phyloP scores from a whole-genome alignment of 768 basidiomycete genomes.

The Tricholoma flavovirens region DNA sequence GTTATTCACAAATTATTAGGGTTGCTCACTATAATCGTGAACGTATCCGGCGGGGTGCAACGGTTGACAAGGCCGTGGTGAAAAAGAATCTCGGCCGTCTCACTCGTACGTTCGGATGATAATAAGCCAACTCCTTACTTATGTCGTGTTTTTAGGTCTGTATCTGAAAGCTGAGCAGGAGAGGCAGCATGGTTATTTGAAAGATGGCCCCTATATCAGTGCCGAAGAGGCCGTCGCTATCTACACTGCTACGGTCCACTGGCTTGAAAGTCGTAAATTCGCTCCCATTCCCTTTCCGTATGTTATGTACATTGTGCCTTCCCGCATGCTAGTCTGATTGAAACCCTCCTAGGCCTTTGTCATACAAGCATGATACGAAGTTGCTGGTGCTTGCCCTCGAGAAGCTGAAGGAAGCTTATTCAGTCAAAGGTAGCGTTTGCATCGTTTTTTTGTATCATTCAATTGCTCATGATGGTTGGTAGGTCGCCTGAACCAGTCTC shows the following conservation, averaged over 20 bases:
- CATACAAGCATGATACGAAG: constrained; percentile 99
- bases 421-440: constrained; percentile 65
- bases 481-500: constrained; percentile 90
- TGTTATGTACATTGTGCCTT: constrained; percentile 19
- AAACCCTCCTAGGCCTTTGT: constrained; percentile 59
- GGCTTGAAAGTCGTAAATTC: constrained; percentile 97
- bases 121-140: not conserved
- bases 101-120: constrained; percentile 55
- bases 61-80: constrained; percentile 96
- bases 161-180: constrained; percentile 99
- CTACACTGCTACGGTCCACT: constrained; percentile 97
- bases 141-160: constrained; percentile 43
- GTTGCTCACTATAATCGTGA: constrained; percentile 98
- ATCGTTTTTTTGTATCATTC: not conserved
- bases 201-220: constrained; percentile 98
- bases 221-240: constrained; percentile 99
- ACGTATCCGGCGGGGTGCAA: constrained; percentile 94
- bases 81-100: constrained; percentile 99
- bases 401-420: constrained; percentile 98
- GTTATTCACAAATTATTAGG: constrained; percentile 26
- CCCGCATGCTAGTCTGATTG: not conserved
- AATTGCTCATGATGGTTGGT: constrained; percentile 10
- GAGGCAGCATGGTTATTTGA: constrained; percentile 95
- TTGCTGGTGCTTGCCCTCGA: constrained; percentile 93
- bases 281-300: constrained; percentile 98